These are phyloP conservation scores for Phytophthora capsici DNA, from an alignment of 352 stramenopile genomes.

Conservation along the genomic window DNA sequence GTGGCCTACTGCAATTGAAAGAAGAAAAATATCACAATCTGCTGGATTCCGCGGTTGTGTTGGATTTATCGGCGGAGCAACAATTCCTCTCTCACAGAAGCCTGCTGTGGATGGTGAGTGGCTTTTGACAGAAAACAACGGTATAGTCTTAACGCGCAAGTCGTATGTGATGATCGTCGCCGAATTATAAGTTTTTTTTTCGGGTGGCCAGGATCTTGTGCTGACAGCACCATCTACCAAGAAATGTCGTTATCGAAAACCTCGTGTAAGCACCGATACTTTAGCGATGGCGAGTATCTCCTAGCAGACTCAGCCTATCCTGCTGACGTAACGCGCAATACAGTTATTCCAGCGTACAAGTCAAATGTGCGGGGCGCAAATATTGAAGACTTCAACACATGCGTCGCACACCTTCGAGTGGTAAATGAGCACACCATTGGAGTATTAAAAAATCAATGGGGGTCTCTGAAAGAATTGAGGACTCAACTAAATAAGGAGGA, in stretches of 20 bases:
- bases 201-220: constrained; percentile 6
- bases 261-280: neutral
- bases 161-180: neutral
- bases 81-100: too few species aligned
- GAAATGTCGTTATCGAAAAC: neutral
- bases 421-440: too few species aligned
- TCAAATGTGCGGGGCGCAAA: neutral
- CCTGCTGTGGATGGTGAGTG: too few species aligned
- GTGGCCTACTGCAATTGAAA: too few species aligned
- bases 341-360: neutral
- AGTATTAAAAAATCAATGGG: too few species aligned
- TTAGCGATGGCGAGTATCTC: constrained; percentile 4
- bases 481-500: too few species aligned
- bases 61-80: too few species aligned
- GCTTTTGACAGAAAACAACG: too few species aligned
- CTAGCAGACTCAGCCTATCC: constrained; percentile 5
- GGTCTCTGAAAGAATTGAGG: too few species aligned
- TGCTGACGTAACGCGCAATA: neutral
- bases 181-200: constrained; percentile 4
- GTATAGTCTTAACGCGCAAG: constrained; percentile 6
- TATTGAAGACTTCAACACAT: constrained; percentile 1
- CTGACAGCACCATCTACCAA: constrained; percentile 4
- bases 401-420: too few species aligned
- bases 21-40: too few species aligned
- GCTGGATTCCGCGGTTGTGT: too few species aligned